Conservation (phyloP, 1,284 basidiomycete species). For the Tilletia horrida region DNA sequence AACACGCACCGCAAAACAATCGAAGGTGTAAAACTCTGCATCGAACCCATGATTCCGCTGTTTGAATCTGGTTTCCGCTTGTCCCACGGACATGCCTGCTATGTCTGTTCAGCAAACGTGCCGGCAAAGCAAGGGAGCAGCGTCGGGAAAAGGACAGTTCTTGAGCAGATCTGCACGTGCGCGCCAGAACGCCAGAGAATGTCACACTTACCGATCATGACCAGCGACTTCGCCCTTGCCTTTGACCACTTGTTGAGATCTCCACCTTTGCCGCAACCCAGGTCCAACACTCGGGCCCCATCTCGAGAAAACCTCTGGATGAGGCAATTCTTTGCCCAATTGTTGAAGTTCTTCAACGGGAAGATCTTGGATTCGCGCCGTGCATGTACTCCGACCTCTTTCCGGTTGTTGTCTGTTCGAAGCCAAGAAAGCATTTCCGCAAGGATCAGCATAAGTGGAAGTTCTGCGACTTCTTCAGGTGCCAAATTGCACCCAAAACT, state of each 20-base stretch:
- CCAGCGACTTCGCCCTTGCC: constrained; percentile 73
- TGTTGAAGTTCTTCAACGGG: constrained; percentile 94
- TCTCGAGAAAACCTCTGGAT: constrained; percentile 32
- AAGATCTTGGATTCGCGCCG: constrained; percentile 91
- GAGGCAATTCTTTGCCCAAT: constrained; percentile 63
- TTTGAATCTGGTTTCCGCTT: constrained; percentile 71
- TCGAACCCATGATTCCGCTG: constrained; percentile 63
- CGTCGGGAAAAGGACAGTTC: background rate
- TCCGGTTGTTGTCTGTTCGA: constrained; percentile 70
- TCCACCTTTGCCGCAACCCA: constrained; percentile 97
- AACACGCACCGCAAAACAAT: constrained; percentile 70
- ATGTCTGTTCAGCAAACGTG: constrained; percentile 79
- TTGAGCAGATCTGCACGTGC: no score
- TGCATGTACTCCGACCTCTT: constrained; percentile 79
- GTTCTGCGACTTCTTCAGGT: no score
- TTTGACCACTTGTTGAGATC: constrained; percentile 94
- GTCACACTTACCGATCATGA: constrained; percentile 68
- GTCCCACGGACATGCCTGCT: constrained; percentile 82
- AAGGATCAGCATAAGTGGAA: no score
- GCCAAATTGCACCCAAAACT: no score
- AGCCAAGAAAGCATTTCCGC: background rate
- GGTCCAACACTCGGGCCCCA: constrained; percentile 77
- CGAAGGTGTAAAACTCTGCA: constrained; percentile 78
- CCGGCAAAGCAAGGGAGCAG: no score
- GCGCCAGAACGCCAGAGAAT: background rate